Evolutionary conservation across 108 stramenopile species (phyloP).

Genomic region (Nitzschia inconspicua): DNA sequence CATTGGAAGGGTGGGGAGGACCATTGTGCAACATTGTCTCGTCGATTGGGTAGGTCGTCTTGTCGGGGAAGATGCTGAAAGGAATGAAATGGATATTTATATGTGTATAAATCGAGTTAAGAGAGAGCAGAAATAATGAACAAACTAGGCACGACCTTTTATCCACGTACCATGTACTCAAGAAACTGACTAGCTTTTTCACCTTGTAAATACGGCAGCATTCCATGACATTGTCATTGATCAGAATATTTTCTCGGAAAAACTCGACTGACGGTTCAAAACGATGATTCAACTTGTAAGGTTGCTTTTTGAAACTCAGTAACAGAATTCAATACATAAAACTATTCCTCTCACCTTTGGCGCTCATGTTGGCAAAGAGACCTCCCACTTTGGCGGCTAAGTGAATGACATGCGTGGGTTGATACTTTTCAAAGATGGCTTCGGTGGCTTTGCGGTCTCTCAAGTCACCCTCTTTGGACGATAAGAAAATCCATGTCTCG

Average conservation of each 20-base stretch:
- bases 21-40: conserved; percentile 99
- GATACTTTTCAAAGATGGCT: conserved; percentile 89
- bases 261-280: no score
- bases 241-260: conserved; percentile 97
- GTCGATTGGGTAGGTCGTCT: conserved; percentile 99
- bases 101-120: no score
- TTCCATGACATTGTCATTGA: conserved; percentile 96
- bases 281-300: no score
- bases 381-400: conserved; percentile 98
- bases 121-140: no score
- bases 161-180: no score
- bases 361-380: conserved; percentile 89
- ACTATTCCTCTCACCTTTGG: no score
- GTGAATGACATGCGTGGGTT: conserved; percentile 98
- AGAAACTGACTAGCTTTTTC: conserved; percentile 95
- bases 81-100: no score
- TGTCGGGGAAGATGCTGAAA: conserved; percentile 99
- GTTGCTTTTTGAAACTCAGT: no score
- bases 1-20: conserved; percentile 95
- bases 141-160: no score
- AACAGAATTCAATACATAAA: no score
- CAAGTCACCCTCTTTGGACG: conserved; percentile 85
- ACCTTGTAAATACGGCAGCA: conserved; percentile 93
- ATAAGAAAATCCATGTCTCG: conserved; percentile 82
- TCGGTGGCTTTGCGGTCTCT: conserved; percentile 75